Conservation (phyloP, 108 stramenopile genomes). For the Nitzschia sp. region DNA sequence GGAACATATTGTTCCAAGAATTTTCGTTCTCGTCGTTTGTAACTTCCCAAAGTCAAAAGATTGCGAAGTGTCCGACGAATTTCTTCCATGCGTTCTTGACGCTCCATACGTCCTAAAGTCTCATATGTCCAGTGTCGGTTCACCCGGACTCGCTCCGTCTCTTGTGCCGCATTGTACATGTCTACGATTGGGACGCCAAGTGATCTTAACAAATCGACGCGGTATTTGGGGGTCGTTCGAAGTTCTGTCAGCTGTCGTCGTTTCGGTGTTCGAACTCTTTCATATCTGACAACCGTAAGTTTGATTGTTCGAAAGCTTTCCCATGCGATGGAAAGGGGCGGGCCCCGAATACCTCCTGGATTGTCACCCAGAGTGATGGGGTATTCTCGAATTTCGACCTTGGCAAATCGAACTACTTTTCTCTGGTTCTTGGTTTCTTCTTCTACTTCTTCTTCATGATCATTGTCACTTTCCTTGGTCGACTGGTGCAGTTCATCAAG, state of each 20-base stretch:
- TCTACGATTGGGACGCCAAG: no score
- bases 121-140: no score
- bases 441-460: no score
- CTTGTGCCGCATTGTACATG: no score
- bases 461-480: no score
- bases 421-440: no score
- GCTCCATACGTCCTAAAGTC: neutral
- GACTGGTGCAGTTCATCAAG: no score
- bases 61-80: neutral
- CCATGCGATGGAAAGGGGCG: conserved; percentile 34
- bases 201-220: no score
- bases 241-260: no score
- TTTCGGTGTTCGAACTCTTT: neutral
- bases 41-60: neutral
- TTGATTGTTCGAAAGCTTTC: neutral
- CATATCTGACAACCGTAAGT: neutral
- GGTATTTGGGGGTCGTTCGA: no score
- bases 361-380: conserved; percentile 40
- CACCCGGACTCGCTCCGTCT: no score
- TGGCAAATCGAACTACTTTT: conserved; percentile 37
- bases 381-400: conserved; percentile 40
- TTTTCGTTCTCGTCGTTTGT: neutral
- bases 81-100: neutral
- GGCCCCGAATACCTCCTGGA: conserved; percentile 30
- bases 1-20: neutral